These are phyloP conservation scores for Hypoxylon lenormandii DNA, from an alignment of 495 filamentous ascomycete genomes.

Conservation along the genomic window DNA sequence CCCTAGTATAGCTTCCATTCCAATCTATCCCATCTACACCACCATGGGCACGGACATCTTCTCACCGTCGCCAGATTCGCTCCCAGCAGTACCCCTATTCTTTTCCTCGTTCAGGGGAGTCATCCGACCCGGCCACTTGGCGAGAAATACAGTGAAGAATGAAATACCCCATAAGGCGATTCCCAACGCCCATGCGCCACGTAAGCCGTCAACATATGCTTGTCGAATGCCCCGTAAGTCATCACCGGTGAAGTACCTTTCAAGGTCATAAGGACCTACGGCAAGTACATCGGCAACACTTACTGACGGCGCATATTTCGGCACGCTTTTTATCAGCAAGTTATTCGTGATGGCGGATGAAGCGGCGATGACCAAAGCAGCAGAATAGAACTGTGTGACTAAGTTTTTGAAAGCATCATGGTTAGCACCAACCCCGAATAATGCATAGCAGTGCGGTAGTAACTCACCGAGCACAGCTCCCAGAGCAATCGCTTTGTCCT, in stretches of 20 bases:
- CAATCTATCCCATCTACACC: too few species aligned
- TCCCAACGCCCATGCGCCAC: slow-evolving; percentile 46
- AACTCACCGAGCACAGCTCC: slow-evolving; percentile 20
- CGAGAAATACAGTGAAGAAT: slow-evolving; percentile 17
- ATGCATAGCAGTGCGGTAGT: not conserved
- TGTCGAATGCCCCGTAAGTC: slow-evolving; percentile 53
- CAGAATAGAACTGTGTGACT: slow-evolving; percentile 59
- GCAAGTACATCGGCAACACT: slow-evolving; percentile 52
- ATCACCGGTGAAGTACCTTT: slow-evolving; percentile 50
- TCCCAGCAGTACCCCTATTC: not conserved
- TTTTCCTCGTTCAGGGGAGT: not conserved
- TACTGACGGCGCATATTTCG: slow-evolving; percentile 51
- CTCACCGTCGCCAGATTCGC: too few species aligned
- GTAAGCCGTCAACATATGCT: slow-evolving; percentile 62
- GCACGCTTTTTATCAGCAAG: slow-evolving; percentile 51
- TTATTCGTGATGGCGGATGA: slow-evolving; percentile 58
- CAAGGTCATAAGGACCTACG: slow-evolving; percentile 62
- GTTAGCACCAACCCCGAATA: not conserved
- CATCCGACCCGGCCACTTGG: slow-evolving; percentile 23
- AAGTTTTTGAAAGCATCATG: not conserved
- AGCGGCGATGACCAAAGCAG: slow-evolving; percentile 57
- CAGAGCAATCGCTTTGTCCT: slow-evolving; percentile 15
- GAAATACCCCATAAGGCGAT: slow-evolving; percentile 14
- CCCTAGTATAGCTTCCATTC: too few species aligned
- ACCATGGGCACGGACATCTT: too few species aligned